Evolutionary conservation across 495 filamentous ascomycete species (phyloP).

Genomic region (Penicillium angulare): DNA sequence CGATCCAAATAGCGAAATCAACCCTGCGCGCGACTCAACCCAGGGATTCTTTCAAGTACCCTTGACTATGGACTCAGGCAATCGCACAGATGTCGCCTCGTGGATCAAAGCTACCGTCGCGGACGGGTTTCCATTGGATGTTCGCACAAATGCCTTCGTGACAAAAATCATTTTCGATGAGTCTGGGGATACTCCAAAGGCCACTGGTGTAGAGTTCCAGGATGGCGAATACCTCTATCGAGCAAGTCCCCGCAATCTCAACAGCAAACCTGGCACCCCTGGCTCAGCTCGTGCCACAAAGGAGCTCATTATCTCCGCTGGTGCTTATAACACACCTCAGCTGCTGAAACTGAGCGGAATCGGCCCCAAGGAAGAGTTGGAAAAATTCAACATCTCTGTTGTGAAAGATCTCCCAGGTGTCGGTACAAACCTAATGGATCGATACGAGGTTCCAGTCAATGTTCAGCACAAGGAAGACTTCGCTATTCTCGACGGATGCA

Average conservation of each 20-base stretch:
- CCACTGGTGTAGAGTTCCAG: slow-evolving; percentile 63
- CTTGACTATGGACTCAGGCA: slow-evolving; percentile 41
- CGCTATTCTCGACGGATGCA: slow-evolving; percentile 24
- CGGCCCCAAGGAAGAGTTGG: slow-evolving; percentile 50
- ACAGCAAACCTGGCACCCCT: slow-evolving; percentile 30
- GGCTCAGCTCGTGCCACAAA: slow-evolving; percentile 48
- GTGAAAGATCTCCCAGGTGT: slow-evolving; percentile 58
- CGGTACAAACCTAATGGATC: slow-evolving; percentile 66
- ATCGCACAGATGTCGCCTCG: slow-evolving; percentile 52
- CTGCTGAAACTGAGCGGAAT: slow-evolving; percentile 64
- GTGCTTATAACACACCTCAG: slow-evolving; percentile 60
- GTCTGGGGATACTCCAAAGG: slow-evolving; percentile 42
- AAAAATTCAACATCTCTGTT: slow-evolving; percentile 46
- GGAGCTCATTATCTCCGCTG: slow-evolving; percentile 59
- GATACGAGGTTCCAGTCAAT: slow-evolving; percentile 54
- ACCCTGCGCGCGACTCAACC: slow-evolving; percentile 35
- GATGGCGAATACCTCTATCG: slow-evolving; percentile 59
- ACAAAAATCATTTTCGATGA: slow-evolving; percentile 60
- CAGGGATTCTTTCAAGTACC: slow-evolving; percentile 53
- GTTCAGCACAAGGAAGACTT: slow-evolving; percentile 42
- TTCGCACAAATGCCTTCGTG: slow-evolving; percentile 58
- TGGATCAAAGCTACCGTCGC: slow-evolving; percentile 52
- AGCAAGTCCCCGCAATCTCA: slow-evolving; percentile 46
- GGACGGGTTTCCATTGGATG: slow-evolving; percentile 55
- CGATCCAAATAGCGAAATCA: slow-evolving; percentile 51